Evolutionary conservation across 2,329 filamentous ascomycete genomes (phyloP).

Genomic region (Capronia epimyces): DNA sequence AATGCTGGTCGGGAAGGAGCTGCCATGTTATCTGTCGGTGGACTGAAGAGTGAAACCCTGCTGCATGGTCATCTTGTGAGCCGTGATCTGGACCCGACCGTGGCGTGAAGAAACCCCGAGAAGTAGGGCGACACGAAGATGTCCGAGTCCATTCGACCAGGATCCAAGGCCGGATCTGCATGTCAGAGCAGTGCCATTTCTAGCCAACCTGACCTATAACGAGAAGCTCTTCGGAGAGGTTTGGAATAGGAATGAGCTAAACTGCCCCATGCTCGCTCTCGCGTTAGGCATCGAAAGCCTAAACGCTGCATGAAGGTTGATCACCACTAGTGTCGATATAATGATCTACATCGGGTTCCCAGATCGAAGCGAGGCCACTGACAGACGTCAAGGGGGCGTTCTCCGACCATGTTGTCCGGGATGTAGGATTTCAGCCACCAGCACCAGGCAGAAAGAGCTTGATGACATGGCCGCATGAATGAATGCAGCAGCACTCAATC

Average conservation of each 20-base stretch:
- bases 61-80: background rate
- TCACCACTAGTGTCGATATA: background rate
- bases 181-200: too few relatives aligned
- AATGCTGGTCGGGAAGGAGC: background rate
- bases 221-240: too few relatives aligned
- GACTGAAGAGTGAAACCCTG: background rate
- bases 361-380: background rate
- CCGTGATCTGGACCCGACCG: background rate
- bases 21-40: background rate
- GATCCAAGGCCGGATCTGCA: too few relatives aligned
- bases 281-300: too few relatives aligned
- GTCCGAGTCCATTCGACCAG: too few relatives aligned
- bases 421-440: background rate
- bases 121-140: background rate
- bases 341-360: background rate
- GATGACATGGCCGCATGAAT: background rate
- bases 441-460: background rate
- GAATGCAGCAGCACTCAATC: background rate
- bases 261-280: too few relatives aligned
- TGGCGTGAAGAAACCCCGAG: background rate
- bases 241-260: too few relatives aligned
- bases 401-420: background rate
- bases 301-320: too few relatives aligned
- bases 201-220: too few relatives aligned
- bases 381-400: background rate